Percentiles rank a stretch among this genome's conserved stretches.
phyloP scores from a whole-genome alignment of 208 protist species.

The Acanthamoeba sp. region DNA sequence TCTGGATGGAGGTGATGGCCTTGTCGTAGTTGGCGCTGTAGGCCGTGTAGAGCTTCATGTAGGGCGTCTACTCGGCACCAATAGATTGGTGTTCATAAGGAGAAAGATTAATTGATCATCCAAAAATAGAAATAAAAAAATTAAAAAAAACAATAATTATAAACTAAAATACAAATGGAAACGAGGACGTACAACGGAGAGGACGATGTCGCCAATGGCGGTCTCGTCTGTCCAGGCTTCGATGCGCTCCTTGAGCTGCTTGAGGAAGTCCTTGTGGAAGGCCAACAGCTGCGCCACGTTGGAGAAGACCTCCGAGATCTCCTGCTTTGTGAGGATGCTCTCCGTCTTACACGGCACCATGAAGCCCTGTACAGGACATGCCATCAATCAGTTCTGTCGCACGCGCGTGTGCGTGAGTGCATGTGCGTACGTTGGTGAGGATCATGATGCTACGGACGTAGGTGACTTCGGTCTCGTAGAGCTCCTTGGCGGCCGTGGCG shows the following conservation, averaged over 20 bases:
- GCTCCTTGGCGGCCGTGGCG: conserved; percentile 34
- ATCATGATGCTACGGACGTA: conserved; percentile 62
- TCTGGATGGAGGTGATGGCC: not conserved
- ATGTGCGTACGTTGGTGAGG: conserved; percentile 4
- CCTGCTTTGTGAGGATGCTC: conserved; percentile 7
- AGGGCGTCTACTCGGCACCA: not conserved
- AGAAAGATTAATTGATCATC: too few species aligned
- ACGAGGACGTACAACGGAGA: conserved; percentile 10
- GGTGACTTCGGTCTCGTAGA: conserved; percentile 60
- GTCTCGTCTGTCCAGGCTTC: conserved; percentile 5
- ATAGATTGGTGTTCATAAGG: not conserved
- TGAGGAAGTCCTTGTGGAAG: conserved; percentile 54
- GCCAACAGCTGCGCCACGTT: conserved; percentile 26
- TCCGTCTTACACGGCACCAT: conserved; percentile 18
- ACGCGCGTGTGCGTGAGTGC: not conserved
- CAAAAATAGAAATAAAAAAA: not conserved
- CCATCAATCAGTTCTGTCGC: not conserved
- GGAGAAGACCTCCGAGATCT: conserved; percentile 25
- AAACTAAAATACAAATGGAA: not conserved
- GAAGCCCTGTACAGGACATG: not conserved
- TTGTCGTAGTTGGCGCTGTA: conserved; percentile 51
- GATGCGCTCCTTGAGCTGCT: conserved; percentile 47
- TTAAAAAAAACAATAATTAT: not conserved
- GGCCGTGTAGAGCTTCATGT: conserved; percentile 40
- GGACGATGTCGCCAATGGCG: conserved; percentile 25